Conservation (phyloP, 1,284 basidiomycete species). For the Singerocomus rubriflavus region DNA sequence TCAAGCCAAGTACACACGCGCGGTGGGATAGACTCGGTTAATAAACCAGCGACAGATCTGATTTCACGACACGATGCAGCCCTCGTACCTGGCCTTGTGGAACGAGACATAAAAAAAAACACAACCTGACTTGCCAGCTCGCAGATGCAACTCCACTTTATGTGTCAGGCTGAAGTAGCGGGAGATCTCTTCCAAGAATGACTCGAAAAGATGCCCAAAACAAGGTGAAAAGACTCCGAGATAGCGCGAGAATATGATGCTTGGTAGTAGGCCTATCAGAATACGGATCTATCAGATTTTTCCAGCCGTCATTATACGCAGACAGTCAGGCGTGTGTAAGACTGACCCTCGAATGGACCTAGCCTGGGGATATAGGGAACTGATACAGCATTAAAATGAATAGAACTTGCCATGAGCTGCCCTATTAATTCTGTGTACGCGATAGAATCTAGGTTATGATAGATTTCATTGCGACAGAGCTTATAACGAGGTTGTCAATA, state of each 20-base stretch:
- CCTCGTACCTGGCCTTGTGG: neutral
- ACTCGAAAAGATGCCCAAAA: neutral
- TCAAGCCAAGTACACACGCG: neutral
- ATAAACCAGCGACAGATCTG: no score
- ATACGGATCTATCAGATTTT: neutral
- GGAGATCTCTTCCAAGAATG: neutral
- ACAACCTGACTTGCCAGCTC: neutral
- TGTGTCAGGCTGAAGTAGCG: neutral
- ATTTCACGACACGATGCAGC: neutral
- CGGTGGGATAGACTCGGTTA: neutral
- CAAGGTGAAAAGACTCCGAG: neutral
- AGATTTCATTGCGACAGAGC: slow-evolving; percentile 78
- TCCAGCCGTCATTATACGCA: neutral
- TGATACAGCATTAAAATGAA: neutral
- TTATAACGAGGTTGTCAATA: slow-evolving; percentile 68
- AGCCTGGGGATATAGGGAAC: neutral
- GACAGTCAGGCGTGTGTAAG: neutral
- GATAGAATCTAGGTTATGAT: slow-evolving; percentile 44
- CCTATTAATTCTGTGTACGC: neutral
- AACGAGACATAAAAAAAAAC: neutral
- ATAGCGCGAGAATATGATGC: neutral
- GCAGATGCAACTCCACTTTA: neutral
- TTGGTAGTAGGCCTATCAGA: neutral
- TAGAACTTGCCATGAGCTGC: neutral
- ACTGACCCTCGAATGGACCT: neutral